Conservation (phyloP, 129 eudicot species). For the Rutidosis leptorrhynchoides region DNA sequence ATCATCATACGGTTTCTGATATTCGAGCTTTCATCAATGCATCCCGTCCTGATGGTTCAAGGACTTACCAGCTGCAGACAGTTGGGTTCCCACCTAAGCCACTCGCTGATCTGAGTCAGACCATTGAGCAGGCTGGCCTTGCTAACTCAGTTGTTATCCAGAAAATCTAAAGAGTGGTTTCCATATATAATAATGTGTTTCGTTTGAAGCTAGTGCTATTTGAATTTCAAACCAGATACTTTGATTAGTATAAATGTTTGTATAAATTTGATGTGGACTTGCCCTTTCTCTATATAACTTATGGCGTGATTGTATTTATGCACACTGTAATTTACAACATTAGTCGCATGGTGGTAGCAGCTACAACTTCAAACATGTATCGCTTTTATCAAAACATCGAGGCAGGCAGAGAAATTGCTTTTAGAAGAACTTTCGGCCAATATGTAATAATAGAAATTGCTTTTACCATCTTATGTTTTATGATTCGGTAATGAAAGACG, state of each 20-base stretch:
- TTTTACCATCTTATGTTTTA: background rate
- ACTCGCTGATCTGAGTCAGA: slow-evolving; percentile 63
- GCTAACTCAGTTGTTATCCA: slow-evolving; percentile 84
- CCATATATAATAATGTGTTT: slow-evolving; percentile 15
- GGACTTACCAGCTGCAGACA: slow-evolving; percentile 67
- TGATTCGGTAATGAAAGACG: background rate
- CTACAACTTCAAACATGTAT: background rate
- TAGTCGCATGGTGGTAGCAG: background rate
- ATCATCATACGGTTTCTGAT: slow-evolving; percentile 73
- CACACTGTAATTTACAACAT: background rate
- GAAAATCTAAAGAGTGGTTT: slow-evolving; percentile 39
- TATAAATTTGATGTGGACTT: slow-evolving; percentile 26
- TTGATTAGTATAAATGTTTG: slow-evolving; percentile 20
- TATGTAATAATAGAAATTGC: too few relatives aligned
- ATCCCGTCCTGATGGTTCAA: slow-evolving; percentile 66
- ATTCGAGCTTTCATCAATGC: slow-evolving; percentile 78
- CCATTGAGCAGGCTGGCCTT: slow-evolving; percentile 82
- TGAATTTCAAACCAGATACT: slow-evolving; percentile 15
- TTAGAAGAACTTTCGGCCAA: too few relatives aligned
- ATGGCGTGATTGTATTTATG: background rate
- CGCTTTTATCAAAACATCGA: background rate
- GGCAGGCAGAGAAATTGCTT: too few relatives aligned
- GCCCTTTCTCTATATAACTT: background rate
- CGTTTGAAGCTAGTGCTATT: slow-evolving; percentile 5
- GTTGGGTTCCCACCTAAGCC: slow-evolving; percentile 82